Percentiles rank a stretch among this genome's conserved stretches.
phyloP scores from a whole-genome alignment of 106 monocot genomes.

The Dendrobium officinale region DNA sequence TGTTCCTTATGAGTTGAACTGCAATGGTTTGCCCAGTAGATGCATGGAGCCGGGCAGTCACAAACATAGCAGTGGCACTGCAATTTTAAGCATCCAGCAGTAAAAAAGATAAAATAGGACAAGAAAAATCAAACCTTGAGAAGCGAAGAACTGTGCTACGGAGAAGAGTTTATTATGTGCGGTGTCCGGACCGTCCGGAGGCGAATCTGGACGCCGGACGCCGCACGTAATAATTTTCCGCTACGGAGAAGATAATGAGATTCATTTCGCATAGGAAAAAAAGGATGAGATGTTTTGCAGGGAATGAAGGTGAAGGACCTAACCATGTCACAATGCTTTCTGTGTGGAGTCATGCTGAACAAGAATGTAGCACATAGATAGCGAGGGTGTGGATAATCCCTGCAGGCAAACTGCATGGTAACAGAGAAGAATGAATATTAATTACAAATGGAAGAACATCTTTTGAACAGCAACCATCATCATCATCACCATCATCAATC shows the following conservation, averaged over 20 bases:
- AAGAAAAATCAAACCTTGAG: neutral
- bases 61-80: slow-evolving; percentile 99
- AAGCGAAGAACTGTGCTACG: neutral
- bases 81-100: slow-evolving; percentile 1
- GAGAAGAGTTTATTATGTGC: neutral
- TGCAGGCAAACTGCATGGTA: slow-evolving; percentile 43
- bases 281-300: neutral
- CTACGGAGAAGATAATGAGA: neutral
- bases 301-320: slow-evolving; percentile 1
- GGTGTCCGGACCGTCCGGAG: too few relatives aligned
- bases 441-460: neutral
- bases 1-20: slow-evolving; percentile 65
- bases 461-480: neutral
- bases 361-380: slow-evolving; percentile 47
- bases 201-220: too few relatives aligned
- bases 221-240: too few relatives aligned
- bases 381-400: slow-evolving; percentile 55
- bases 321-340: slow-evolving; percentile 32
- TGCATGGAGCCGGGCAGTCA: slow-evolving; percentile 73
- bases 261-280: neutral
- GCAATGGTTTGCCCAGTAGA: slow-evolving; percentile 69
- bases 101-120: neutral
- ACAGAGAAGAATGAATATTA: neutral
- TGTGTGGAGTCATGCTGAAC: slow-evolving; percentile 34
- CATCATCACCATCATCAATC: neutral